Base-by-base conservation (phyloP, 805 yeast genomes). In the Teunomyces kruisii region DNA sequence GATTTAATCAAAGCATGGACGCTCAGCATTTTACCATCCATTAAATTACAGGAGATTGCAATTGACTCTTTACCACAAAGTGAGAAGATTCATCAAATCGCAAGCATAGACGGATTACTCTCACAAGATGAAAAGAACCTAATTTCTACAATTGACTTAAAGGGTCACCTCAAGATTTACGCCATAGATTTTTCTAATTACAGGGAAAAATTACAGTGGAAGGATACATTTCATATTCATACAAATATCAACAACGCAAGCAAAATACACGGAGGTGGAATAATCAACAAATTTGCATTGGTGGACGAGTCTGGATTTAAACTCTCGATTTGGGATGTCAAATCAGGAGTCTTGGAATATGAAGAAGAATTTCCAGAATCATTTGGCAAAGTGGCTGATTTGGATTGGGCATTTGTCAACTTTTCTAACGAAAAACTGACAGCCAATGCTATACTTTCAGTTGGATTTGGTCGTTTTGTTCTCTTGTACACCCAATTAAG, bases 381-480 rank as follows among this genome's bases (percentile, higher is more conserved):
- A 3, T 42, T 54, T 37, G 71, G 75, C 1, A 36, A 47, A 12
- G 80, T 90, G 6, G 63, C 73, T 17, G 97, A 90, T 60, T 70
- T 91, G 22, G 97, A 91, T 64, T 91, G 97, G 97, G 86, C 96
- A 0, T 78, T 84, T 43, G 81, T 68, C 5, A 63, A 64, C 32
- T 55, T 64, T 1, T 22, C 49, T 1, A 38, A 42, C 12, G 48
- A 47, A 12, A 37, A 22, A 9, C 41, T 38, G 42, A 43, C 17
- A 3, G 46, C 63, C 8, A 52, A 80, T 29, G 85, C 90, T 33
- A 79, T 91, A 5, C 68, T 91, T 26, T 85, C 96, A 0, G 82
- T 90, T 31, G 97, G 97, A 0, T 91, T 88, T 54, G 68, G 72
- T 6, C 68, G 78, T 8, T 70, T 74, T 47, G 86, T 87, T 1